Percentiles rank a stretch among this genome's conserved stretches.
Evolutionary conservation across 495 filamentous ascomycete genomes (phyloP).

Genomic region (Penicillium parvum): DNA sequence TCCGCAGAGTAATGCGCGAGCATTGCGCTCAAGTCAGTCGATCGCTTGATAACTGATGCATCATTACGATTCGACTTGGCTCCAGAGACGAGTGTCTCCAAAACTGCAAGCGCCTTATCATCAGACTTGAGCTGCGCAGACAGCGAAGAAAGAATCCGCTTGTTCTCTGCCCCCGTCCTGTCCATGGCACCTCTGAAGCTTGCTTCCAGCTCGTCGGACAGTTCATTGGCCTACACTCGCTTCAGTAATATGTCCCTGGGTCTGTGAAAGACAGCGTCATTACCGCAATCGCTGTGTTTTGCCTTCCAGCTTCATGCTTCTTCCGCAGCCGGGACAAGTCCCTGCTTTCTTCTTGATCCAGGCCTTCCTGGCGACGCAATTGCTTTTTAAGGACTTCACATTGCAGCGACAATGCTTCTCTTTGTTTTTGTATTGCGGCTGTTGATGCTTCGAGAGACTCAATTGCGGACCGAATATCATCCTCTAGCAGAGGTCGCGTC

Average conservation of each 20-base stretch:
- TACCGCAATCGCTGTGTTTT: slow-evolving; percentile 35
- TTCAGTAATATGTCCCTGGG: slow-evolving; percentile 17
- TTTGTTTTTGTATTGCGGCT: slow-evolving; percentile 32
- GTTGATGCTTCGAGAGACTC: slow-evolving; percentile 36
- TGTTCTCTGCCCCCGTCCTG: slow-evolving; percentile 28
- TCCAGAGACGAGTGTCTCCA: slow-evolving; percentile 28
- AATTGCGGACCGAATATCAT: slow-evolving; percentile 37
- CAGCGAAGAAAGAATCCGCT: slow-evolving; percentile 32
- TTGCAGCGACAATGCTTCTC: slow-evolving; percentile 27
- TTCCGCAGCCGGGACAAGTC: slow-evolving; percentile 31
- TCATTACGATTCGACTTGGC: slow-evolving; percentile 28
- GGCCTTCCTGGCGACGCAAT: slow-evolving; percentile 20
- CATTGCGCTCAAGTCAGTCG: slow-evolving; percentile 21
- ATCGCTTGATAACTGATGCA: slow-evolving; percentile 26
- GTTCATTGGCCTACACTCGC: slow-evolving; percentile 27
- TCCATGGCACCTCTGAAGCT: slow-evolving; percentile 31
- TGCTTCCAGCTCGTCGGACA: slow-evolving; percentile 30
- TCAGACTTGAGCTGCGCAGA: slow-evolving; percentile 37
- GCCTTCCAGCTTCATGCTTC: slow-evolving; percentile 37
- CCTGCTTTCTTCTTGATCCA: slow-evolving; percentile 19
- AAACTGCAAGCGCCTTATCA: slow-evolving; percentile 27
- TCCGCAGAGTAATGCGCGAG: slow-evolving; percentile 33
- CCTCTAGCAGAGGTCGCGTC: slow-evolving; percentile 37
- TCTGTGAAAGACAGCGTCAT: not conserved
- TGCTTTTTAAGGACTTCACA: slow-evolving; percentile 27